A percentile compares a stretch with the other conserved stretches of the same genome.
Evolutionary conservation across 208 protist genomes (phyloP).

Genomic region (Trypanosoma platydactyli): DNA sequence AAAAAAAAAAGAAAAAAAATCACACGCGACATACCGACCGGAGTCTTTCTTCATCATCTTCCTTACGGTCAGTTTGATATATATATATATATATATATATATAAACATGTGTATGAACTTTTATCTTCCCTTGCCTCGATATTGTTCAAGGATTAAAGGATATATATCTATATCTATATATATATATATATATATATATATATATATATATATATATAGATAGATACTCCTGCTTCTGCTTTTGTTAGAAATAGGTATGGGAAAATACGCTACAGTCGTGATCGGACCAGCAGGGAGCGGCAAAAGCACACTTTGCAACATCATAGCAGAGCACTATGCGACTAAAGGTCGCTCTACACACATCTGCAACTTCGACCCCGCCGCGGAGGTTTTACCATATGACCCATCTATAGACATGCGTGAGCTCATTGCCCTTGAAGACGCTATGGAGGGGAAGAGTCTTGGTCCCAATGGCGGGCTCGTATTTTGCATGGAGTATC

Average conservation of each 20-base stretch:
- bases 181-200: background rate
- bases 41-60: conserved; percentile 1
- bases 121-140: no score
- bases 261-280: conserved; percentile 89
- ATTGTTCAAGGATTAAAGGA: no score
- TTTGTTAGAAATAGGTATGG: conserved; percentile 45
- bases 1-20: no score
- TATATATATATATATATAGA: background rate
- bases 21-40: no score
- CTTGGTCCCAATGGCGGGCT: conserved; percentile 99
- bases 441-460: conserved; percentile 88
- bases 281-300: conserved; percentile 92
- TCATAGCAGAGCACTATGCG: conserved; percentile 85
- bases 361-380: conserved; percentile 99
- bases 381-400: conserved; percentile 94
- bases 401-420: conserved; percentile 92
- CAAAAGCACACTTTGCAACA: conserved; percentile 90
- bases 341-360: conserved; percentile 84
- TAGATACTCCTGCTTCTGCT: background rate
- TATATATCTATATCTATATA: background rate
- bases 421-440: conserved; percentile 94
- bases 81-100: conserved; percentile 8
- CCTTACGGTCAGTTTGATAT: no score
- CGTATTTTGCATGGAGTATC: conserved; percentile 98
- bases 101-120: background rate